Evolutionary conservation across 306 rosid genomes (phyloP).

Genomic region (peach (Prunus persica)): DNA sequence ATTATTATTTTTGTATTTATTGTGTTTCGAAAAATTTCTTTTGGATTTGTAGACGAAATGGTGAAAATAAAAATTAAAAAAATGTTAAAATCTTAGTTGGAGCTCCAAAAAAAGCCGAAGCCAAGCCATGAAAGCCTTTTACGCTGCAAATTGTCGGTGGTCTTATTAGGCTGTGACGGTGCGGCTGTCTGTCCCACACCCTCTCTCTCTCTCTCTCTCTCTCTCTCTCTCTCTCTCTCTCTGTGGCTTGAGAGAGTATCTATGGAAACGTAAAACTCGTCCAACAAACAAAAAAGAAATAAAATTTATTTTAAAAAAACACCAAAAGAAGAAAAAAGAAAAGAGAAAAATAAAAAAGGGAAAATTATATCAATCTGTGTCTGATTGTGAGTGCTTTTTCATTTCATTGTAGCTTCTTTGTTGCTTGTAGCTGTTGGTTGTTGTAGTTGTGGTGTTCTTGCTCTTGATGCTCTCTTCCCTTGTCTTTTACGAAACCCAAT

Average conservation of each 20-base stretch:
- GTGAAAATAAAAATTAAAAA: too few species aligned
- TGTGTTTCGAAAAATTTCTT: neutral
- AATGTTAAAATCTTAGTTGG: neutral
- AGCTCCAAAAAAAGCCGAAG: constrained; percentile 7
- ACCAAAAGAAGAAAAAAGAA: neutral
- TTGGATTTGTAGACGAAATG: too few species aligned
- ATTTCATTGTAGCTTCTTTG: constrained; percentile 11
- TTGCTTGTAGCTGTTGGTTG: constrained; percentile 26
- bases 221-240: neutral
- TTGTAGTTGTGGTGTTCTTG: constrained; percentile 10
- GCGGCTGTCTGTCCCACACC: constrained; percentile 2
- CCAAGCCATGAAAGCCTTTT: constrained; percentile 17
- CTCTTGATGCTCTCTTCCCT: constrained; percentile 38
- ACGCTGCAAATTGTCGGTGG: constrained; percentile 54
- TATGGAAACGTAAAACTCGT: constrained; percentile 42
- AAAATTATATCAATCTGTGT: neutral
- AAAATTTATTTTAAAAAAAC: neutral
- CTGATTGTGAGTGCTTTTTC: neutral
- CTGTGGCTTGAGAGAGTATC: neutral
- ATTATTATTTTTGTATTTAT: neutral
- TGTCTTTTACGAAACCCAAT: constrained; percentile 43
- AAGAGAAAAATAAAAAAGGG: neutral
- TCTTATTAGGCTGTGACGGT: constrained; percentile 19
- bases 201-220: neutral
- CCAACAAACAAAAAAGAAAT: neutral